Evolutionary conservation across 208 protist genomes (phyloP).

Genomic region (Leishmania tarentolae): DNA sequence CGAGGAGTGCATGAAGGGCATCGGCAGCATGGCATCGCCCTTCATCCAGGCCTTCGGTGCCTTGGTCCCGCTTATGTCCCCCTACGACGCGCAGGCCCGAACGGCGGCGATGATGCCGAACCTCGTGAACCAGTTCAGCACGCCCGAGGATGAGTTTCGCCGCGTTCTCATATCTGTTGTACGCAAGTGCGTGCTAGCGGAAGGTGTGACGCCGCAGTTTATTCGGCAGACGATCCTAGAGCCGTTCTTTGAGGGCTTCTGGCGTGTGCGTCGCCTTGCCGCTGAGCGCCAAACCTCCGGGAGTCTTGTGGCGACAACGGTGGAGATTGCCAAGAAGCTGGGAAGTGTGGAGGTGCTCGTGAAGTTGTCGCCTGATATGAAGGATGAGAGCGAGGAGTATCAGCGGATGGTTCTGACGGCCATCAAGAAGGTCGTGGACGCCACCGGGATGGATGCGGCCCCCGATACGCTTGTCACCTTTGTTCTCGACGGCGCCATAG

Average conservation of each 20-base stretch:
- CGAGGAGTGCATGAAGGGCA: slow-evolving; percentile 92
- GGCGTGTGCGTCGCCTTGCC: slow-evolving; percentile 96
- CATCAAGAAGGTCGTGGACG: slow-evolving; percentile 85
- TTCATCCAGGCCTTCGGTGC: slow-evolving; percentile 99
- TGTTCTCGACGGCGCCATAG: slow-evolving; percentile 97
- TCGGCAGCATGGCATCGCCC: slow-evolving; percentile 95
- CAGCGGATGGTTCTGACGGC: slow-evolving; percentile 96
- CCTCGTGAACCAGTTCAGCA: slow-evolving; percentile 94
- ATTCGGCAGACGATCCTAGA: slow-evolving; percentile 92
- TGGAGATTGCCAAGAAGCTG: slow-evolving; percentile 96
- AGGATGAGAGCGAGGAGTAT: slow-evolving; percentile 98
- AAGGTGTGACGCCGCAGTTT: slow-evolving; percentile 95
- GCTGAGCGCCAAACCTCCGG: slow-evolving; percentile 94
- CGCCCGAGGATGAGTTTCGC: slow-evolving; percentile 99
- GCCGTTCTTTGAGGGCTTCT: slow-evolving; percentile 95
- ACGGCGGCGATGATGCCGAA: slow-evolving; percentile 96
- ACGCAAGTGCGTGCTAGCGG: slow-evolving; percentile 97
- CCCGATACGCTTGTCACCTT: slow-evolving; percentile 91
- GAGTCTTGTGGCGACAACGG: slow-evolving; percentile 96
- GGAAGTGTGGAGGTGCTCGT: slow-evolving; percentile 94
- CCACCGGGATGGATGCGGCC: slow-evolving; percentile 89
- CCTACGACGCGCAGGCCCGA: slow-evolving; percentile 96
- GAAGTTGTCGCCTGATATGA: slow-evolving; percentile 96
- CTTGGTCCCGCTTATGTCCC: slow-evolving; percentile 99
- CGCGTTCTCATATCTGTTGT: slow-evolving; percentile 99